Conservation (phyloP, 2,329 filamentous ascomycete species). For the Penicillium sp. region DNA sequence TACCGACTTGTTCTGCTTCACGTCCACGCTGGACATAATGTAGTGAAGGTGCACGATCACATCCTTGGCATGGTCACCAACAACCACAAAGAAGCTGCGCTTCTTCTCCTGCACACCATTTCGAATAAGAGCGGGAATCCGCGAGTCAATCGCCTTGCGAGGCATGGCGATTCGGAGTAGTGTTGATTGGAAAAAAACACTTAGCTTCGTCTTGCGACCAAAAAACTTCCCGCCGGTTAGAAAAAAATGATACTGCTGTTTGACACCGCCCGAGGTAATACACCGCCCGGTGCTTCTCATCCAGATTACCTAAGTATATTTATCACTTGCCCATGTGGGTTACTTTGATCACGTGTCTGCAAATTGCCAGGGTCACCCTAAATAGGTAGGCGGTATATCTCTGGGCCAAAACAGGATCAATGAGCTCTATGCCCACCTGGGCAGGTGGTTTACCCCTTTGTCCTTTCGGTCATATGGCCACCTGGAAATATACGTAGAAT, state of each 20-base stretch:
- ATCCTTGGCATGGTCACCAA: slow-evolving; percentile 92
- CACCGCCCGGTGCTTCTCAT: slow-evolving; percentile 20
- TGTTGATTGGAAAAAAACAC: slow-evolving; percentile 9
- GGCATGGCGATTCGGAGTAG: slow-evolving; percentile 33
- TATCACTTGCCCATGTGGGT: too few species aligned
- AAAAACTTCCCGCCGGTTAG: slow-evolving; percentile 9
- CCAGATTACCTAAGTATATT: background rate
- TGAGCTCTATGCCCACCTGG: too few species aligned
- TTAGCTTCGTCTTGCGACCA: slow-evolving; percentile 9
- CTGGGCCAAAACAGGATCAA: background rate
- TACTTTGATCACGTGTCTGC: background rate
- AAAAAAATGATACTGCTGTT: slow-evolving; percentile 36
- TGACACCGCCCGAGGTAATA: slow-evolving; percentile 27
- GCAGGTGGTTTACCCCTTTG: background rate
- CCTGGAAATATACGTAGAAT: background rate
- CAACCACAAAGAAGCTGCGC: slow-evolving; percentile 94
- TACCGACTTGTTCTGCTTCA: slow-evolving; percentile 94
- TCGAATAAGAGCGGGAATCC: slow-evolving; percentile 84
- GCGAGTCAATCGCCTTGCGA: slow-evolving; percentile 69
- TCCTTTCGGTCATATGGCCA: background rate
- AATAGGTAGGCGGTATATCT: background rate
- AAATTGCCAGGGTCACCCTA: background rate
- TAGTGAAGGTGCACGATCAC: slow-evolving; percentile 94
- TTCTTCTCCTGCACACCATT: slow-evolving; percentile 95
- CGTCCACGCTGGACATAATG: slow-evolving; percentile 84